Conservation (phyloP, 768 basidiomycete species). For the Fistulinella prunicolor region DNA sequence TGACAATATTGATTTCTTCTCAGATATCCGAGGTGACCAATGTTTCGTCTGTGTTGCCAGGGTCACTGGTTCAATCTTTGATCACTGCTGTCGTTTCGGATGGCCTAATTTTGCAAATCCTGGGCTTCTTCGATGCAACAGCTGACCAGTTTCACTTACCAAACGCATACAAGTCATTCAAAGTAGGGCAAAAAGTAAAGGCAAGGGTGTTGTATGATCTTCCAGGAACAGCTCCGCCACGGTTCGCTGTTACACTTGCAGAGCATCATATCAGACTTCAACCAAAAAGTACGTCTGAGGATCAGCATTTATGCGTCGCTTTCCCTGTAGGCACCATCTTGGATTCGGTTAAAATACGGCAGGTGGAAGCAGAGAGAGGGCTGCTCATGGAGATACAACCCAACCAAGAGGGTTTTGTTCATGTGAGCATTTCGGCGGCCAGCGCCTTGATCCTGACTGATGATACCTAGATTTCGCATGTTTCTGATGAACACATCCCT, state of each 20-base stretch:
- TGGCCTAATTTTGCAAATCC: slow-evolving; percentile 84
- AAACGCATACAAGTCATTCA: slow-evolving; percentile 42
- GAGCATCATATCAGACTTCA: slow-evolving; percentile 66
- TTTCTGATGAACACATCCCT: slow-evolving; percentile 87
- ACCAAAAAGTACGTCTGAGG: slow-evolving; percentile 34
- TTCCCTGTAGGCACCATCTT: slow-evolving; percentile 75
- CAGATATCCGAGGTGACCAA: slow-evolving; percentile 77
- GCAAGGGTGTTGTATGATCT: slow-evolving; percentile 83
- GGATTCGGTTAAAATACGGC: slow-evolving; percentile 67
- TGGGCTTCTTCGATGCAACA: slow-evolving; percentile 92
- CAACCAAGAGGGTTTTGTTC: slow-evolving; percentile 75
- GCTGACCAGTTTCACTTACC: slow-evolving; percentile 77
- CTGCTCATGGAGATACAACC: slow-evolving; percentile 64
- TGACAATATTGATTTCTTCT: background rate
- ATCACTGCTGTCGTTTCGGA: slow-evolving; percentile 70
- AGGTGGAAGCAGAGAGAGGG: slow-evolving; percentile 81
- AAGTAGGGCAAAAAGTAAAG: slow-evolving; percentile 74
- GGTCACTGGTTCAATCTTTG: slow-evolving; percentile 74
- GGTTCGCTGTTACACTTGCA: slow-evolving; percentile 76
- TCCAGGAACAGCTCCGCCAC: slow-evolving; percentile 63
- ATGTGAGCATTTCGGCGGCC: slow-evolving; percentile 52
- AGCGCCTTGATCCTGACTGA: slow-evolving; percentile 1
- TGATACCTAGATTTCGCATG: slow-evolving; percentile 77
- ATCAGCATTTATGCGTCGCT: slow-evolving; percentile 44
- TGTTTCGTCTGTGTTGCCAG: slow-evolving; percentile 82